A percentile compares a stretch with the other conserved stretches of the same genome.
Evolutionary conservation across 345 rosid genomes (phyloP).

Genomic region (Eucalyptus guilfoylei): DNA sequence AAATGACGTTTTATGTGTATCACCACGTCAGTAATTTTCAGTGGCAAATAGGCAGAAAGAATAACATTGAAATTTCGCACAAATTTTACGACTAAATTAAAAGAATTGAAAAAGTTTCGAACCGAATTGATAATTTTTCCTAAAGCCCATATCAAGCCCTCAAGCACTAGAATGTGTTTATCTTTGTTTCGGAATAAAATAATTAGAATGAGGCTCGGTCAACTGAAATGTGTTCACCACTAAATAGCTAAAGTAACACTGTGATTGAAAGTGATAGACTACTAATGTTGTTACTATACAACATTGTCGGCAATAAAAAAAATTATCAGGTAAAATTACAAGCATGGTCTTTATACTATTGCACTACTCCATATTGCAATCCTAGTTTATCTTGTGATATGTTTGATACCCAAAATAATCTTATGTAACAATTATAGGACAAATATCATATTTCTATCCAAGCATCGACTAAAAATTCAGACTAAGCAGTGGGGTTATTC

Average conservation of each 20-base stretch:
- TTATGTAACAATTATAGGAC: not conserved
- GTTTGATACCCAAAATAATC: not conserved
- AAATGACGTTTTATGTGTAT: not conserved
- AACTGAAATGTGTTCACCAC: not conserved
- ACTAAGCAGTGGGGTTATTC: not conserved
- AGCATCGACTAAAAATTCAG: not conserved
- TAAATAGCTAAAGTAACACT: not conserved
- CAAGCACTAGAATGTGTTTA: not conserved
- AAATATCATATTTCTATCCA: not conserved
- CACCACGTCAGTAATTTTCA: not conserved
- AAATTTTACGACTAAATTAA: fast-evolving
- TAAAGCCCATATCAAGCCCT: not conserved
- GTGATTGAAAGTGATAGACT: not conserved
- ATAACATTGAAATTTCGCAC: not conserved
- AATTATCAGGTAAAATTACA: not conserved
- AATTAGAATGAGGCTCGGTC: not conserved
- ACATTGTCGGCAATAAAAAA: not conserved
- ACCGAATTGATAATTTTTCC: not conserved
- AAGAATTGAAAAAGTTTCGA: fast-evolving
- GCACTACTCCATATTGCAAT: not conserved
- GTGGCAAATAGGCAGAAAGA: not conserved
- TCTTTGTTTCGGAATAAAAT: not conserved
- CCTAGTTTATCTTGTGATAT: not conserved
- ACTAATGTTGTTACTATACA: not conserved
- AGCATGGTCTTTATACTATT: not conserved